phyloP scores from a whole-genome alignment of 306 rosid species.

The Trifolium fragiferum region DNA sequence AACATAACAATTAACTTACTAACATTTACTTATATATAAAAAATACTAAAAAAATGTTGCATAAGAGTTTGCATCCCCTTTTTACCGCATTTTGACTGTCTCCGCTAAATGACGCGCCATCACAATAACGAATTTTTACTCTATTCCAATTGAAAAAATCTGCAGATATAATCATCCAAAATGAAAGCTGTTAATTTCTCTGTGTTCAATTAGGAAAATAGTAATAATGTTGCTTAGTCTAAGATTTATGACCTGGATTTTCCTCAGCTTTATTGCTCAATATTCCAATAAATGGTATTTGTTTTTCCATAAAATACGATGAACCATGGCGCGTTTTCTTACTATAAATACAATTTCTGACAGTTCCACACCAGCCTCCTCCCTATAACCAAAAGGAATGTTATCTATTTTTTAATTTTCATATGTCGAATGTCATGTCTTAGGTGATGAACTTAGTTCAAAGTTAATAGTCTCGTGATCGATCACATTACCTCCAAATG shows the following conservation, averaged over 20 bases:
- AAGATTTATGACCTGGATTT: conserved; percentile 65
- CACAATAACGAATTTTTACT: conserved; percentile 87
- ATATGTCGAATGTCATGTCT: neutral
- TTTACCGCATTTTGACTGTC: conserved; percentile 67
- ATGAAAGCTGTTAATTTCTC: conserved; percentile 22
- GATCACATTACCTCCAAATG: conserved; percentile 51
- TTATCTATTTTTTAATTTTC: conserved; percentile 12
- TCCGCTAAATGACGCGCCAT: conserved; percentile 91
- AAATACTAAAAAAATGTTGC: neutral
- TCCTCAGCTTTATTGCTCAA: conserved; percentile 73
- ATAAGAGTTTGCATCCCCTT: conserved; percentile 13
- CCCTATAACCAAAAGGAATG: conserved; percentile 58
- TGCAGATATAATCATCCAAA: conserved; percentile 43
- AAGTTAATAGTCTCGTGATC: conserved; percentile 1
- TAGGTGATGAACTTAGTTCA: conserved; percentile 21
- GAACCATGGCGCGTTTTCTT: conserved; percentile 89
- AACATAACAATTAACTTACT: neutral
- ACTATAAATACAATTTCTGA: conserved; percentile 67
- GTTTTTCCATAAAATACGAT: conserved; percentile 75
- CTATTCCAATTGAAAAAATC: conserved; percentile 91
- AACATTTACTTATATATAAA: too few species aligned
- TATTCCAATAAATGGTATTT: conserved; percentile 77
- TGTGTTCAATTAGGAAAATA: neutral
- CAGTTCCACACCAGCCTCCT: conserved; percentile 90
- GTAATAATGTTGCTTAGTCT: conserved; percentile 16